Percentiles rank a stretch among this genome's conserved stretches.
Evolutionary conservation across 441 rosid genomes (phyloP).

Genomic region (Codiaeum variegatum): DNA sequence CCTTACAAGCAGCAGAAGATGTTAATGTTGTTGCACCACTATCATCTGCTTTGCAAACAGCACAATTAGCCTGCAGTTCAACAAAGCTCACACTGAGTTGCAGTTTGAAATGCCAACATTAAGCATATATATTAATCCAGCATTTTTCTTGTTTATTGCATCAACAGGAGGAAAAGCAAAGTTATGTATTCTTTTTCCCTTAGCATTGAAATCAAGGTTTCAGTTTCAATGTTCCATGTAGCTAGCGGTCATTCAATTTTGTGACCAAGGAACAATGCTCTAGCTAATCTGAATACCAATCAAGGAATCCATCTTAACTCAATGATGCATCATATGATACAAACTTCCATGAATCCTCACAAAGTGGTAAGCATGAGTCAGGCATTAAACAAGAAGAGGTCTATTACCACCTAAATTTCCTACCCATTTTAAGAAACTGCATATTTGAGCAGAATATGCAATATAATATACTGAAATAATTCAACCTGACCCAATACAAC

Average conservation of each 20-base stretch:
- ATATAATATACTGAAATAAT: neutral
- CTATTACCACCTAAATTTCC: neutral
- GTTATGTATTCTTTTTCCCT: neutral
- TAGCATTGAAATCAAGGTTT: neutral
- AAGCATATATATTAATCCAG: neutral
- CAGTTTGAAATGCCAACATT: neutral
- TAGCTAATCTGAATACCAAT: neutral
- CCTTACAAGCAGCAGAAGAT: conserved; percentile 82
- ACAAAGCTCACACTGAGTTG: conserved; percentile 15
- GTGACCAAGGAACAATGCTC: neutral
- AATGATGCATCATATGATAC: neutral
- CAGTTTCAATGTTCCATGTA: neutral
- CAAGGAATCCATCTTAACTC: neutral
- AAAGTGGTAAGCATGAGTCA: neutral
- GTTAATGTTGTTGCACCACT: conserved; percentile 84
- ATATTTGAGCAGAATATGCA: neutral
- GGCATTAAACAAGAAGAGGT: neutral
- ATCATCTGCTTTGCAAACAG: conserved; percentile 94
- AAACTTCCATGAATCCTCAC: neutral
- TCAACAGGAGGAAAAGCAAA: neutral
- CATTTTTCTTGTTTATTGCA: neutral
- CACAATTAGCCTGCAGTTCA: conserved; percentile 76
- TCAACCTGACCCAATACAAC: neutral
- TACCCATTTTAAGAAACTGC: neutral
- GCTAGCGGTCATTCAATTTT: neutral